Conservation (phyloP, 208 protist species). For the Tritrichomonas foetus region DNA sequence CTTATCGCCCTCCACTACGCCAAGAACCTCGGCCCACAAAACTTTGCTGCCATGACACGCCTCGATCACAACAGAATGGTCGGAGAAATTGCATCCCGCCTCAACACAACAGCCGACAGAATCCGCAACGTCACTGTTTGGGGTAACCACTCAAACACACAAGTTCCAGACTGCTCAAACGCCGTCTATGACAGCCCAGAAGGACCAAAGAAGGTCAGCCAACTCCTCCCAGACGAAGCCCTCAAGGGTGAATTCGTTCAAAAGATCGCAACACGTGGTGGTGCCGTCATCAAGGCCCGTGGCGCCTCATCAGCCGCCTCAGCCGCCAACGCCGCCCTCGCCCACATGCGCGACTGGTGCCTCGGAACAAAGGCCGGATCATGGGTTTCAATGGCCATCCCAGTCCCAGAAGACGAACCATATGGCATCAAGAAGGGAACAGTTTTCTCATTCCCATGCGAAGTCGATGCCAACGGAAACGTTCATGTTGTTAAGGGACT, state of each 20-base stretch:
- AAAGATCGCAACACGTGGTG: constrained; percentile 76
- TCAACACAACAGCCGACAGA: constrained; percentile 48
- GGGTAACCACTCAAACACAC: constrained; percentile 81
- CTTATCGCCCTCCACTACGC: constrained; percentile 70
- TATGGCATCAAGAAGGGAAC: constrained; percentile 76
- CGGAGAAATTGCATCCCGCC: constrained; percentile 69
- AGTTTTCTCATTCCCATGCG: constrained; percentile 84
- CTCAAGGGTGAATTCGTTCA: constrained; percentile 69
- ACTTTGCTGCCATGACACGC: constrained; percentile 85
- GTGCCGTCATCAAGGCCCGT: constrained; percentile 72
- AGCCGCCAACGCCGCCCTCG: constrained; percentile 70
- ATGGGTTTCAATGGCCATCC: constrained; percentile 79
- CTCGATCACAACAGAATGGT: constrained; percentile 88
- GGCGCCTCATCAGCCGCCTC: constrained; percentile 78
- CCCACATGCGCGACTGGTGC: constrained; percentile 66
- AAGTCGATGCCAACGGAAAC: constrained; percentile 64
- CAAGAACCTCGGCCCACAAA: constrained; percentile 59
- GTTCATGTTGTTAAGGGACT: constrained; percentile 71
- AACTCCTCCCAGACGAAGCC: constrained; percentile 65
- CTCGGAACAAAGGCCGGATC: constrained; percentile 58
- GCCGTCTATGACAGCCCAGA: constrained; percentile 60
- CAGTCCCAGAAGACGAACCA: constrained; percentile 67
- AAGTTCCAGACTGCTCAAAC: constrained; percentile 76
- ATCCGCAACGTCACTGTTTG: constrained; percentile 81
- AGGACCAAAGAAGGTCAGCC: constrained; percentile 53